phyloP scores from a whole-genome alignment of 495 filamentous ascomycete species.

The Thermothielavioides terrestris region DNA sequence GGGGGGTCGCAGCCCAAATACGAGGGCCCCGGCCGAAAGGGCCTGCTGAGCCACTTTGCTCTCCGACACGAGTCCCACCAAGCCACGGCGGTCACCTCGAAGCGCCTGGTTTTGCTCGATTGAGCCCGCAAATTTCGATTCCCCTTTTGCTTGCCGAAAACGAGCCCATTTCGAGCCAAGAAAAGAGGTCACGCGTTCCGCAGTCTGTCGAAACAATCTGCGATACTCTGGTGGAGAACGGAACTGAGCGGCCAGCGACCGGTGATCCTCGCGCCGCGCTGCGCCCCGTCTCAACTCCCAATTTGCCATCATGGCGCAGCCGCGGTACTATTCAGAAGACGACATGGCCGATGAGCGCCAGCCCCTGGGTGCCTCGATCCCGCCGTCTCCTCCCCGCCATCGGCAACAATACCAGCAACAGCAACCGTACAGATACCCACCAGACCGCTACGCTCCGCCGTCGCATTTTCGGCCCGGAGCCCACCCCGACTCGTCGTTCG shows the following conservation, averaged over 20 bases:
- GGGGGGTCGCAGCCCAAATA: conserved; percentile 11
- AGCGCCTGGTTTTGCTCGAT: neutral
- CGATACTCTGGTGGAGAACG: conserved; percentile 1
- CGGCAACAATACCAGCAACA: conserved; percentile 13
- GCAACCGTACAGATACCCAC: conserved; percentile 14
- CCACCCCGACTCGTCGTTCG: conserved; percentile 38
- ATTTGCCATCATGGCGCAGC: conserved; percentile 20
- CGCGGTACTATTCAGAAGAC: conserved; percentile 25
- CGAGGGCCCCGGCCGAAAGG: conserved; percentile 1
- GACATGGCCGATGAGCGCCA: conserved; percentile 32
- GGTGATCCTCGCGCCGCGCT: neutral
- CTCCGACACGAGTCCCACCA: conserved; percentile 2
- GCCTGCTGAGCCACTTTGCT: neutral
- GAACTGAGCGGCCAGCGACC: neutral
- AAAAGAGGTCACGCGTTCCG: neutral
- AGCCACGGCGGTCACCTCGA: neutral
- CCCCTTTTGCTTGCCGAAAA: neutral
- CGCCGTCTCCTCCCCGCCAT: conserved; percentile 10
- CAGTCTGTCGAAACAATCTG: conserved; percentile 3
- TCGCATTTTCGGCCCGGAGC: conserved; percentile 24
- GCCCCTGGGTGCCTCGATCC: conserved; percentile 25
- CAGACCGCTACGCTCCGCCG: conserved; percentile 20
- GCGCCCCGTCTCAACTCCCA: conserved; percentile 5
- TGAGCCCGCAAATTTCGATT: neutral
- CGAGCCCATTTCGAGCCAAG: neutral